Evolutionary conservation across 495 filamentous ascomycete species (phyloP).

Genomic region (Neurospora africana): DNA sequence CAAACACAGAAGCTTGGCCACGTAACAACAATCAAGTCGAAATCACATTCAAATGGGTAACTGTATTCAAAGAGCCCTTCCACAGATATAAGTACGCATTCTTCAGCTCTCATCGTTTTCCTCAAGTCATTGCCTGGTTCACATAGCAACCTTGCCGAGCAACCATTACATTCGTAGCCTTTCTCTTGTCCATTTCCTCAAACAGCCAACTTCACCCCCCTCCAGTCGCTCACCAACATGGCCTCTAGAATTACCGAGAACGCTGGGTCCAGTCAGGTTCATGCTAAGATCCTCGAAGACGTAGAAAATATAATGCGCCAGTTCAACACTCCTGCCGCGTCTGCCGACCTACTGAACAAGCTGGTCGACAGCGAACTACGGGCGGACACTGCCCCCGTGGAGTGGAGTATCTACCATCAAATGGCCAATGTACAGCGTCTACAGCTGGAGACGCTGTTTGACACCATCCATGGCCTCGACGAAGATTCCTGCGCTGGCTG

Average conservation of each 20-base stretch:
- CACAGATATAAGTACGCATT: background rate
- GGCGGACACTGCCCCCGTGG: background rate
- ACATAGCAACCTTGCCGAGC: background rate
- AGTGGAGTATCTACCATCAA: background rate
- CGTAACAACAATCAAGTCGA: background rate
- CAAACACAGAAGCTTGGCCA: background rate
- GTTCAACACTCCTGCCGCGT: background rate
- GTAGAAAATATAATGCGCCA: background rate
- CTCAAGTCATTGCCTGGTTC: too few species aligned
- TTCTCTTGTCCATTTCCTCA: background rate
- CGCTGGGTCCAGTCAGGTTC: fast-evolving
- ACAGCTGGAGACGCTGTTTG: background rate
- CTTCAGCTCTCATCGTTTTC: background rate
- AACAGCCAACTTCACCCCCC: background rate
- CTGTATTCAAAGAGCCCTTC: background rate
- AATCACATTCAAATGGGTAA: background rate
- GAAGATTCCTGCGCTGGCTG: background rate
- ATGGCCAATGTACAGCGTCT: background rate
- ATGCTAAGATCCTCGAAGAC: fast-evolving
- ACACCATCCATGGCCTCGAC: background rate
- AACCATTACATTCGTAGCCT: background rate
- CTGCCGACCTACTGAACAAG: background rate
- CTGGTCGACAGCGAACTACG: fast-evolving
- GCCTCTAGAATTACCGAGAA: background rate
- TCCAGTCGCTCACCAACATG: background rate